Percentiles rank a stretch among this genome's conserved stretches.
Conservation (phyloP, 257 asterid genomes). For the Nicotiana obtusifolia region DNA sequence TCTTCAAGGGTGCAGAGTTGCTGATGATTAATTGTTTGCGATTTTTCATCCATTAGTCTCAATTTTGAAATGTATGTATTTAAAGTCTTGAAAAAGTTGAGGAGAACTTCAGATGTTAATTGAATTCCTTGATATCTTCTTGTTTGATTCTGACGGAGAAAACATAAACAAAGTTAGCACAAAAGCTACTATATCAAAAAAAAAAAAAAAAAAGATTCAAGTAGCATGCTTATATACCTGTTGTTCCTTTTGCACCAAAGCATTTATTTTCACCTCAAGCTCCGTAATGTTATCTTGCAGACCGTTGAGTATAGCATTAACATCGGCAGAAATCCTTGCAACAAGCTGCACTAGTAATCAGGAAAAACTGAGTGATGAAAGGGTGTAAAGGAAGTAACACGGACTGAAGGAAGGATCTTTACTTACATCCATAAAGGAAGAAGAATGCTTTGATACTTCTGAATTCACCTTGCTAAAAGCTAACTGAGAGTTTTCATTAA, state of each 20-base stretch:
- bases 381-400: not conserved
- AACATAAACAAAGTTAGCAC: not conserved
- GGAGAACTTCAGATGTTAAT: constrained; percentile 30
- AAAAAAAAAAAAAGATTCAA: not conserved
- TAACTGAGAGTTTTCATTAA: constrained; percentile 31
- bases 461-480: constrained; percentile 34
- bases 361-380: not conserved
- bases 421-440: constrained; percentile 33
- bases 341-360: constrained; percentile 27
- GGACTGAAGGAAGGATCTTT: not conserved
- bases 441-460: constrained; percentile 38
- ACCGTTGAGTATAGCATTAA: constrained; percentile 25
- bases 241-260: constrained; percentile 32
- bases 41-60: constrained; percentile 44
- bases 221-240: constrained; percentile 28
- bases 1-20: constrained; percentile 31
- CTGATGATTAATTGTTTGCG: constrained; percentile 31
- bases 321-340: constrained; percentile 28
- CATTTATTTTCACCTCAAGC: constrained; percentile 28
- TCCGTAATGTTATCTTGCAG: constrained; percentile 27
- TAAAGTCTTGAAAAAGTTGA: constrained; percentile 33
- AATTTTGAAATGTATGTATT: constrained; percentile 30
- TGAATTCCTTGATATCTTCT: constrained; percentile 29
- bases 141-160: constrained; percentile 26
- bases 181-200: not conserved